Evolutionary conservation across 1,284 basidiomycete species (phyloP), one percentile per base, ranked within the genome.

Genomic region (Omphalotus olearius): DNA sequence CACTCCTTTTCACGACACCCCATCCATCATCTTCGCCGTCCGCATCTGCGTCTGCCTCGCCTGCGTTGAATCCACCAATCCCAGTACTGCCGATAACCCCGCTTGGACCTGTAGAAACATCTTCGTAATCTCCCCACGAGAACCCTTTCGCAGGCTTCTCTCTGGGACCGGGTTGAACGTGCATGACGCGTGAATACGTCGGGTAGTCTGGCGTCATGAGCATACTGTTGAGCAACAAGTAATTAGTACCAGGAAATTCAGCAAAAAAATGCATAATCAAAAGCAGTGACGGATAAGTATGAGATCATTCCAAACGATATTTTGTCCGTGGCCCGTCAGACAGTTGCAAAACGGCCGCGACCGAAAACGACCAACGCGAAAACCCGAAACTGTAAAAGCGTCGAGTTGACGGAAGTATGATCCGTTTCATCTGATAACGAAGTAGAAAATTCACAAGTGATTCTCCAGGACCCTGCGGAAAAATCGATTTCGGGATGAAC

Each of bases 121-220:
- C 83, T 52, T 88, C 88, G 60, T 88, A 88, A 67, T 88, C 85
- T 0, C 69, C 82, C 85, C 84, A 87, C 0, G 83, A 79, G 64
- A 83, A 86, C 0, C 85, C 85, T 10, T 71, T 66, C 3, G 78
- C 81, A 14, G 85, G 83, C 40, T 73, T 68, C 53, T 86, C 80
- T 47, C 72, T 73, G 13, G 78, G 67, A 3, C 59, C 64, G 4
- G 85, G 78, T 54, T 74, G 73, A 2, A 87, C 74, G 11, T 81
- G 81, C 71, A 85, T 78, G 45, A 88, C 83, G 33, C 82, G 80
- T 9, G 81, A 69, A 6, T 81, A 46, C 2, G 72, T 67, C 2
- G 80, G 79, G 55, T 78, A 65, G 59, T 83, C 78, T 2, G 84
- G 70, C 17, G 71, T 73, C 57, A 82, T 78, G 43, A 85, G 69